phyloP scores from a whole-genome alignment of 1,139 yeast genomes.

The Protomyces pachydermus region DNA sequence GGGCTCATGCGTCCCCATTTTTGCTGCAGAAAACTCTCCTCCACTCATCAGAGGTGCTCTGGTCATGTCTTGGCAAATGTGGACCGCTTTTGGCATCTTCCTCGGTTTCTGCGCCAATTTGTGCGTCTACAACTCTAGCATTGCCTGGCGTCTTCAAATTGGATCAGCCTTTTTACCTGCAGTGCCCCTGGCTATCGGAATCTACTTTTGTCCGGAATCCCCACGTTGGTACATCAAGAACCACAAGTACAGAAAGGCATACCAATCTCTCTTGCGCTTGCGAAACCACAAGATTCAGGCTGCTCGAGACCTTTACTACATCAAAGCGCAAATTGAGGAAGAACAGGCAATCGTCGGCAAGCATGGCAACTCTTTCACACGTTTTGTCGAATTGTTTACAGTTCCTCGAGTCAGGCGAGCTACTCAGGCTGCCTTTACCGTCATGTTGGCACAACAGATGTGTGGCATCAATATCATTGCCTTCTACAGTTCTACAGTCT shows the following conservation, averaged over 20 bases:
- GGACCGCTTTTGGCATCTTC: slow-evolving; percentile 84
- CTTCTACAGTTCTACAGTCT: slow-evolving; percentile 64
- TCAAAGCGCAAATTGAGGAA: slow-evolving; percentile 59
- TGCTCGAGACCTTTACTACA: slow-evolving; percentile 72
- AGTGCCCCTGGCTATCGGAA: slow-evolving; percentile 58
- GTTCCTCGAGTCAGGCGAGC: slow-evolving; percentile 81
- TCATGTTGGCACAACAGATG: slow-evolving; percentile 87
- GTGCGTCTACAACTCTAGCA: slow-evolving; percentile 52
- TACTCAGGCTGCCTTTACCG: slow-evolving; percentile 70
- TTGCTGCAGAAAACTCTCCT: slow-evolving; percentile 76
- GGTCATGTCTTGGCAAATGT: slow-evolving; percentile 85
- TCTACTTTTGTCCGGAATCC: slow-evolving; percentile 69
- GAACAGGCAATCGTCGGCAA: slow-evolving; percentile 52
- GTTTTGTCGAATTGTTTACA: slow-evolving; percentile 50
- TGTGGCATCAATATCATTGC: slow-evolving; percentile 90
- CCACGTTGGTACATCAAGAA: slow-evolving; percentile 78
- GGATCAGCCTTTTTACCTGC: slow-evolving; percentile 77
- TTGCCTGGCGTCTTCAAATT: slow-evolving; percentile 77
- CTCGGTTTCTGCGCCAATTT: slow-evolving; percentile 68
- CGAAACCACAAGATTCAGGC: slow-evolving; percentile 56
- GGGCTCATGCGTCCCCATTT: slow-evolving; percentile 75
- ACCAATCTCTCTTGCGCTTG: slow-evolving; percentile 48
- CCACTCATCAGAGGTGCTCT: slow-evolving; percentile 70
- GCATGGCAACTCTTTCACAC: slow-evolving; percentile 32
- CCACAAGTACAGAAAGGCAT: slow-evolving; percentile 55